Percentiles rank a stretch among this genome's conserved stretches.
phyloP scores from a whole-genome alignment of 441 rosid species.

The Mallotus japonicus region DNA sequence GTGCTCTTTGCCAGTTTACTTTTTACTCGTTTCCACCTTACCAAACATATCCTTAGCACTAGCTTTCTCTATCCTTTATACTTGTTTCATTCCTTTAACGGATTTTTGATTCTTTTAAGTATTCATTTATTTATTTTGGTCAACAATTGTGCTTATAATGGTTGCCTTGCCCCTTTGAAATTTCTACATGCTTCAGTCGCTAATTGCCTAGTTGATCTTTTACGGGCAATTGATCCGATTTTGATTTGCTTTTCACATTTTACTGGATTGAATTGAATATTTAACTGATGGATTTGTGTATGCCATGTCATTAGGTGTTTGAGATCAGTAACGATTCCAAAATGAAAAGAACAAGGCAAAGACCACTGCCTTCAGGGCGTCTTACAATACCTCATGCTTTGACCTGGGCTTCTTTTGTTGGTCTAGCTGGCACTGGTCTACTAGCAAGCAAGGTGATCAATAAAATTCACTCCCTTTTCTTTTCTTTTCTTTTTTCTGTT shows the following conservation, averaged over 20 bases:
- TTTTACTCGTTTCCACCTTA: background rate
- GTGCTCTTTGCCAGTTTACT: background rate
- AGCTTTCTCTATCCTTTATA: background rate
- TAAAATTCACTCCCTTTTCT: constrained; percentile 20
- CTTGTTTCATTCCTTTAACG: background rate
- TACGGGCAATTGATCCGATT: background rate
- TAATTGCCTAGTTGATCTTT: constrained; percentile 11
- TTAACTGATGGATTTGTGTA: background rate
- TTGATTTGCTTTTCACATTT: constrained; percentile 10
- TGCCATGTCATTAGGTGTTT: constrained; percentile 45
- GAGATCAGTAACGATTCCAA: constrained; percentile 84
- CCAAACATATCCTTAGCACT: background rate
- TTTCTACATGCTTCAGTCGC: background rate
- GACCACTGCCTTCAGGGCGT: constrained; percentile 92
- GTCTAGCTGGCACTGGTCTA: constrained; percentile 71
- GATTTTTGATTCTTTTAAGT: background rate
- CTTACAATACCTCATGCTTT: constrained; percentile 70
- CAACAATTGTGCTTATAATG: too few species aligned
- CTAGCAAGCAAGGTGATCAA: constrained; percentile 73
- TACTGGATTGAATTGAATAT: background rate
- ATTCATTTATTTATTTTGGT: background rate
- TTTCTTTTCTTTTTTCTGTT: too few species aligned
- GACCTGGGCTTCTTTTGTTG: constrained; percentile 73
- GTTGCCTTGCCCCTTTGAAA: background rate
- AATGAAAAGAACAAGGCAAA: constrained; percentile 85